Percentiles rank a stretch among this genome's conserved stretches.
Evolutionary conservation across 305 asterid species (phyloP).

Genomic region (Fraxinus paxiana): DNA sequence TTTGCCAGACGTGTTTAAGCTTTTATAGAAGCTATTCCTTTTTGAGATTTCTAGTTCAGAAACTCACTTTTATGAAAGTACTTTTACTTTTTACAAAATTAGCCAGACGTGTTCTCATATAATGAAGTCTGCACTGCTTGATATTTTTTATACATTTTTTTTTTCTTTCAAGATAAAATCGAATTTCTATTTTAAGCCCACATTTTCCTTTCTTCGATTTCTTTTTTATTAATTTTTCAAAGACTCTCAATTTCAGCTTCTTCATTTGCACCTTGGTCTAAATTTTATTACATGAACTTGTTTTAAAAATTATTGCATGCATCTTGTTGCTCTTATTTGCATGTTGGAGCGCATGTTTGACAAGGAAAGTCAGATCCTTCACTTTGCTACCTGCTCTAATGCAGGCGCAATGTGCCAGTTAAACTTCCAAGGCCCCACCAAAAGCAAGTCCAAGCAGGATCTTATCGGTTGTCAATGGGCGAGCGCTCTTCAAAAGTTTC

Average conservation of each 20-base stretch:
- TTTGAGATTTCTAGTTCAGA: background rate
- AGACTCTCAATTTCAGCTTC: background rate
- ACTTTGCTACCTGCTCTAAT: constrained; percentile 24
- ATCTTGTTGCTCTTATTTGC: background rate
- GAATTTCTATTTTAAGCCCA: background rate
- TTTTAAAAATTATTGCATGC: background rate
- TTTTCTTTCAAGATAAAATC: background rate
- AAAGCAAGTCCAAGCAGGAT: constrained; percentile 44
- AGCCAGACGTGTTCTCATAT: background rate
- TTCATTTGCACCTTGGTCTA: background rate
- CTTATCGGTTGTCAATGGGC: constrained; percentile 44
- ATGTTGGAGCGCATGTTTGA: background rate
- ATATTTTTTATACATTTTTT: background rate
- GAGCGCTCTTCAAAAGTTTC: constrained; percentile 57
- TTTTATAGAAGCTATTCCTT: background rate
- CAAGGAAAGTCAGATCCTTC: background rate
- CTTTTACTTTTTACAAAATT: background rate
- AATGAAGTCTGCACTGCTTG: background rate
- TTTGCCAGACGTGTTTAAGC: background rate
- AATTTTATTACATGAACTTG: background rate
- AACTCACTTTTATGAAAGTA: background rate
- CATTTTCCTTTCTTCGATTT: background rate
- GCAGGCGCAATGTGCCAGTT: constrained; percentile 43
- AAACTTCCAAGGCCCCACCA: constrained; percentile 61
- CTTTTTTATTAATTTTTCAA: background rate